A percentile compares a stretch with the other conserved stretches of the same genome.
Conservation (phyloP, 1,284 basidiomycete genomes). For the Malassezia psittaci region DNA sequence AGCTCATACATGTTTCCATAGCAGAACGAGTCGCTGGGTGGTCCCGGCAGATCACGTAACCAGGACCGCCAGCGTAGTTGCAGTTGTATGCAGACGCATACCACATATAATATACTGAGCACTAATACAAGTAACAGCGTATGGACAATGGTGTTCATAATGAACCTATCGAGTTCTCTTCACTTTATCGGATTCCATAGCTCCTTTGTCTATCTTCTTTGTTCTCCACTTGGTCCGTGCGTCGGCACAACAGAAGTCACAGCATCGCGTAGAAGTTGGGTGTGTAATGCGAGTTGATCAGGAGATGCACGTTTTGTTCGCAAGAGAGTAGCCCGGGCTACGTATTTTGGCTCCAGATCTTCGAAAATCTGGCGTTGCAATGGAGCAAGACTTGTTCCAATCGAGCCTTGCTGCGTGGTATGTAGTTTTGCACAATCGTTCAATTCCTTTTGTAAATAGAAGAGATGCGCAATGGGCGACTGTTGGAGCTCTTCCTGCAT, state of each 20-base stretch:
- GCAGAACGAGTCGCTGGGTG: neutral
- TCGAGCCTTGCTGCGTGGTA: neutral
- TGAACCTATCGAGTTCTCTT: neutral
- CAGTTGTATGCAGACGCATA: neutral
- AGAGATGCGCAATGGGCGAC: neutral
- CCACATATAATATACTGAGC: neutral
- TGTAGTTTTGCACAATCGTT: neutral
- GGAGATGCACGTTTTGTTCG: neutral
- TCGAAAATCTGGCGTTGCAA: neutral
- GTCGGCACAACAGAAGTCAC: neutral
- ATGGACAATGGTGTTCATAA: neutral
- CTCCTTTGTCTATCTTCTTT: constrained; percentile 1
- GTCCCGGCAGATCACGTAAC: constrained; percentile 14
- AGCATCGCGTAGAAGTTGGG: neutral
- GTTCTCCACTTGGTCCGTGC: constrained; percentile 7
- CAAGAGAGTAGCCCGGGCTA: neutral
- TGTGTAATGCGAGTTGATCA: neutral
- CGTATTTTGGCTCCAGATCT: neutral
- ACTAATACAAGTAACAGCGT: neutral
- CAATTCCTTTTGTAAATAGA: neutral
- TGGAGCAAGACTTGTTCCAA: constrained; percentile 3
- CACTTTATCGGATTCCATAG: no score
- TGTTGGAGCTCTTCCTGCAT: neutral
- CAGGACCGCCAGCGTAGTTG: constrained; percentile 11
- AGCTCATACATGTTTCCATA: constrained; percentile 12